These are phyloP conservation scores for Lactarius psammicola DNA, from an alignment of 768 basidiomycete genomes.

Conservation along the genomic window DNA sequence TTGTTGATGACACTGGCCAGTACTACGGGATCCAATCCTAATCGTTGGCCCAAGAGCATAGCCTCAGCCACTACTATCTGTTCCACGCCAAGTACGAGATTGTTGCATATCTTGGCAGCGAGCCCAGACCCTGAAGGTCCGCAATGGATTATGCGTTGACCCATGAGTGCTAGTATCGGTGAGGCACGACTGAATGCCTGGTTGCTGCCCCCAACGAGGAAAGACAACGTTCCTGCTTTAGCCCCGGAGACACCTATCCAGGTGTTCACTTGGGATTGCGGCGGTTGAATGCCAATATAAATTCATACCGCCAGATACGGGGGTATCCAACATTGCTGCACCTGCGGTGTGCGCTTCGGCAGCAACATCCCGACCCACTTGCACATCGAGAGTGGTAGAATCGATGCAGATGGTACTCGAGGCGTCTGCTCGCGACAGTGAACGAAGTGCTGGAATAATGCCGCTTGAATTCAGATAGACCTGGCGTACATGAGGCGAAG, in stretches of 20 bases:
- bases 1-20: conserved; percentile 84
- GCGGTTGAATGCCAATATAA: conserved; percentile 1
- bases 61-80: conserved; percentile 87
- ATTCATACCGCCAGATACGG: conserved; percentile 83
- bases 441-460: conserved; percentile 61
- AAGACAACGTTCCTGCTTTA: conserved; percentile 81
- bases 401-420: conserved; percentile 72
- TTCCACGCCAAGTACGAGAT: conserved; percentile 51
- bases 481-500: conserved; percentile 78
- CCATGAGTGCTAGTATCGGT: conserved; percentile 71
- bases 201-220: conserved; percentile 83
- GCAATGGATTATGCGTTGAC: conserved; percentile 77
- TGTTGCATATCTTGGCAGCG: conserved; percentile 91
- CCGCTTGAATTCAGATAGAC: conserved; percentile 67
- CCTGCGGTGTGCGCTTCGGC: conserved; percentile 50
- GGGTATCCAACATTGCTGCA: conserved; percentile 85
- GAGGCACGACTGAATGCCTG: conserved; percentile 54
- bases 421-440: conserved; percentile 40
- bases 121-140: conserved; percentile 79
- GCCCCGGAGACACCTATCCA: conserved; percentile 77
- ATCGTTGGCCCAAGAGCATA: conserved; percentile 79
- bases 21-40: conserved; percentile 76
- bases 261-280: neutral
- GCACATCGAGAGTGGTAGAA: conserved; percentile 87
- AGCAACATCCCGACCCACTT: conserved; percentile 66